A percentile compares a stretch with the other conserved stretches of the same genome.
Conservation (phyloP, 1,284 basidiomycete species). For the Microbotryum scabiosae region DNA sequence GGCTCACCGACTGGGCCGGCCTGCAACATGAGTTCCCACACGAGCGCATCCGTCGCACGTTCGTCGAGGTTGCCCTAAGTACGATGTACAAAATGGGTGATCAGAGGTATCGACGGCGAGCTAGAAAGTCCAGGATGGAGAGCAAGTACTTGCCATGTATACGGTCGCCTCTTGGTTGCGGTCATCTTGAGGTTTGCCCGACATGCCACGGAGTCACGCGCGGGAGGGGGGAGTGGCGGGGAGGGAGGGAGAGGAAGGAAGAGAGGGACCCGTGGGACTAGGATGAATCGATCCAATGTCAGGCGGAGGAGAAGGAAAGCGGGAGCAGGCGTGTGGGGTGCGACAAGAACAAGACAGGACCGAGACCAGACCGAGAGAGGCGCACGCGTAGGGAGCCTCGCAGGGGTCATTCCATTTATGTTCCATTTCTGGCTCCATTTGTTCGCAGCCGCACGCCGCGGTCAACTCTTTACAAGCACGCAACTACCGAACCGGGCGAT, state of each 20-base stretch:
- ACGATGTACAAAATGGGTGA: not conserved
- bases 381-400: not conserved
- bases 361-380: no score
- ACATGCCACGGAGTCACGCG: not conserved
- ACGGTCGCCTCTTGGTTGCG: slow-evolving; percentile 75
- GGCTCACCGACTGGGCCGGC: slow-evolving; percentile 88
- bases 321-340: not conserved
- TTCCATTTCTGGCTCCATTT: no score
- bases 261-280: not conserved
- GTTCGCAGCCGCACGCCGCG: not conserved
- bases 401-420: no score
- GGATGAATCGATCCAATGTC: not conserved
- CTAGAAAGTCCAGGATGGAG: not conserved
- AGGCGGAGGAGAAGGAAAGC: not conserved
- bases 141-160: slow-evolving; percentile 58
- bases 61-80: slow-evolving; percentile 93
- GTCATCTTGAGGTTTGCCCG: slow-evolving; percentile 6
- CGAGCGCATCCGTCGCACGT: slow-evolving; percentile 79
- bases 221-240: not conserved
- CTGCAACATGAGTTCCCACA: slow-evolving; percentile 99
- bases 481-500: no score
- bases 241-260: not conserved
- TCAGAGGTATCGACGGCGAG: not conserved
- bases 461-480: not conserved
- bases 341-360: no score